Percentiles rank a stretch among this genome's conserved stretches.
phyloP scores from a whole-genome alignment of 2,329 filamentous ascomycete genomes.

The Talaromyces sp. region DNA sequence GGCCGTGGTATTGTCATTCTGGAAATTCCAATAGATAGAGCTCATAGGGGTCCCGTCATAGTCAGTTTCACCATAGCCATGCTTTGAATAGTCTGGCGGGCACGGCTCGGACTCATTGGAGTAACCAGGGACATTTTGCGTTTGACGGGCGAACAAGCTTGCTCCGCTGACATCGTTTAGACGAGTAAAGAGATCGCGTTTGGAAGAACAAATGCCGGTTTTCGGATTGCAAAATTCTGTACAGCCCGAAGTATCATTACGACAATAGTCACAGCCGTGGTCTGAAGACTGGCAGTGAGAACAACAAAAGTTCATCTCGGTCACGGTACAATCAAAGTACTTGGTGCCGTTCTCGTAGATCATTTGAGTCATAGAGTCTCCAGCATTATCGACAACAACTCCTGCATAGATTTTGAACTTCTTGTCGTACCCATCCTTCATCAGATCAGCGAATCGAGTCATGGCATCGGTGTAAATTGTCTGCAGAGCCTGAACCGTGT shows the following conservation, averaged over 20 bases:
- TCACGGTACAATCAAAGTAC: neutral
- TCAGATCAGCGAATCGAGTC: neutral
- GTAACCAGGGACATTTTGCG: neutral
- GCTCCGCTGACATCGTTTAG: neutral
- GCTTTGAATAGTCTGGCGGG: neutral
- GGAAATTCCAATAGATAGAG: neutral
- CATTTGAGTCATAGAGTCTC: neutral
- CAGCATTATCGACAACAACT: neutral
- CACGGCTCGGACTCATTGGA: neutral
- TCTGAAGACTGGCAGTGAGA: constrained; percentile 12
- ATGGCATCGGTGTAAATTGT: neutral
- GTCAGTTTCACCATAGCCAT: neutral
- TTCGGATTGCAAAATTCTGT: neutral
- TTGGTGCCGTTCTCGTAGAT: neutral
- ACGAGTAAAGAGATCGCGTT: neutral
- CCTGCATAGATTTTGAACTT: neutral
- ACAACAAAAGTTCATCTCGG: neutral
- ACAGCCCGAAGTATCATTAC: neutral
- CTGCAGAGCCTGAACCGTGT: neutral
- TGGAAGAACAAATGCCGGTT: neutral
- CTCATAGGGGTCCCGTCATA: neutral
- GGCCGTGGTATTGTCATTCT: neutral
- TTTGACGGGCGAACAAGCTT: neutral
- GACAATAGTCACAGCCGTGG: constrained; percentile 13
- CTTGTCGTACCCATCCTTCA: neutral